Conservation (phyloP, 371 early-diverging fungal genomes). For the Funneliformis caledonium region DNA sequence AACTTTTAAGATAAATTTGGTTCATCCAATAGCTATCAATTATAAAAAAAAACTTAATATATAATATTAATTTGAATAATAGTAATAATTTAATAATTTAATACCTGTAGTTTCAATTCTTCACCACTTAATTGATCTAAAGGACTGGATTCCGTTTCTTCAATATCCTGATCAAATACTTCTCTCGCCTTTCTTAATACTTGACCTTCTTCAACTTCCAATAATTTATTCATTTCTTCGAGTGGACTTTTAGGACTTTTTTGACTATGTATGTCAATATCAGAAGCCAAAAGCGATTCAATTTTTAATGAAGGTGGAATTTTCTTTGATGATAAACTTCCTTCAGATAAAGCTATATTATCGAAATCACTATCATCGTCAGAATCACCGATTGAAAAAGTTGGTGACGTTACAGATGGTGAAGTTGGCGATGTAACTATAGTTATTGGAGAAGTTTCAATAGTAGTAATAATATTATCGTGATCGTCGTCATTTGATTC, state of each 20-base stretch:
- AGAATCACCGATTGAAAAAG: constrained; percentile 15
- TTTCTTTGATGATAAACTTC: background rate
- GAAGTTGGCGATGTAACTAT: background rate
- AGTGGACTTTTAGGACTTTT: background rate
- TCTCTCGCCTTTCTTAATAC: constrained; percentile 7
- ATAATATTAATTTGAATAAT: background rate
- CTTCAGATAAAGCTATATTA: background rate
- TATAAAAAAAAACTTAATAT: background rate
- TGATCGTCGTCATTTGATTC: background rate
- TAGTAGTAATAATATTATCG: background rate
- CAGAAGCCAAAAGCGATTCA: background rate
- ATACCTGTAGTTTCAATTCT: constrained; percentile 12
- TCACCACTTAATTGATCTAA: background rate
- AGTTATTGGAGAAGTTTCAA: background rate
- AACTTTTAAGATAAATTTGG: background rate
- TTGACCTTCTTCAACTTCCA: constrained; percentile 16
- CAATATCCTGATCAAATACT: background rate
- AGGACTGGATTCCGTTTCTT: background rate
- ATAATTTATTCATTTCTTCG: constrained; percentile 9
- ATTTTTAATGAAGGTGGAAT: background rate
- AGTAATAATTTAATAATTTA: background rate
- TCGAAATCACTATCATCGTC: constrained; percentile 2
- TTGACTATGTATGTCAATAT: background rate
- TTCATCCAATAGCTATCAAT: constrained; percentile 6
- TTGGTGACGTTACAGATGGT: background rate